Evolutionary conservation across 306 rosid genomes (phyloP).

Genomic region (Cucurbita maxima): DNA sequence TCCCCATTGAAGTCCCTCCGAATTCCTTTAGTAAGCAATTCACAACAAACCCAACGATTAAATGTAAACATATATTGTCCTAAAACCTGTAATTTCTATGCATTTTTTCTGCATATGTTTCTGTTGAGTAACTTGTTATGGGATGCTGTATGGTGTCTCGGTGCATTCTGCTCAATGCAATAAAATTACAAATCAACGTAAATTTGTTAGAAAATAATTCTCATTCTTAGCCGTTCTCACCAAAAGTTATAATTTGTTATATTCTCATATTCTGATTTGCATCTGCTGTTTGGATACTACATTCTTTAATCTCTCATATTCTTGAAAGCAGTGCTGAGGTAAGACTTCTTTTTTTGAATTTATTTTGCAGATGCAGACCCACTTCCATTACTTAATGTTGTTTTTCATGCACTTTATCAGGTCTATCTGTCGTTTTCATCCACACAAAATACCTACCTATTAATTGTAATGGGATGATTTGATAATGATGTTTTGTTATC

Average conservation of each 20-base stretch:
- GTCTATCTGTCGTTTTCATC: neutral
- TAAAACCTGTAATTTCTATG: neutral
- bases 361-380: neutral
- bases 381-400: neutral
- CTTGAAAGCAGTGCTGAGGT: neutral
- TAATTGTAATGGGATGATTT: neutral
- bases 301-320: neutral
- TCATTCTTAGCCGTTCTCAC: too few species aligned
- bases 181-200: neutral
- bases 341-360: neutral
- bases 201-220: neutral
- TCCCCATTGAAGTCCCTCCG: constrained; percentile 12
- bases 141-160: constrained; percentile 1
- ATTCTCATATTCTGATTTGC: neutral
- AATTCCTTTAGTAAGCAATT: neutral
- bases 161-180: neutral
- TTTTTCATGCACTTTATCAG: neutral
- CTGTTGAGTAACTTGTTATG: neutral
- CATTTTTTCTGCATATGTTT: neutral
- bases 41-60: neutral
- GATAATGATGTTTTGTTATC: constrained; percentile 4
- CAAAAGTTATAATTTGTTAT: neutral
- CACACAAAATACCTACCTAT: neutral
- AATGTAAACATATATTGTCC: neutral
- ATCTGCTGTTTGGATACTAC: neutral